Evolutionary conservation across 2,329 filamentous ascomycete species (phyloP), one percentile per base, ranked within the genome.

Genomic region (Monilinia laxa): DNA sequence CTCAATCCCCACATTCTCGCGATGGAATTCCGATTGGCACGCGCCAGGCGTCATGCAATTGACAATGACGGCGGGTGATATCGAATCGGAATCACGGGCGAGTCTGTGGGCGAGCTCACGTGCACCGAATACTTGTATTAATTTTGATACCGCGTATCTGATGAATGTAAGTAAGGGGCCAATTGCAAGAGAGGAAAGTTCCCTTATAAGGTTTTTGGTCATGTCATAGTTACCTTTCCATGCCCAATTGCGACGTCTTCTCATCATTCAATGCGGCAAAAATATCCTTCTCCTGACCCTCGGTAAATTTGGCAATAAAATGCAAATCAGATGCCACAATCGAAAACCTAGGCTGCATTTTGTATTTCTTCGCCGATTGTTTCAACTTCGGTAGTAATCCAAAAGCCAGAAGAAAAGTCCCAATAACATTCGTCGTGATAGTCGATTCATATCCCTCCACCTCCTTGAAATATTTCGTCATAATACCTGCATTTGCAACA

Each of bases 401-500:
- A 20, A 74, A 25, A 1, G 68, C 73, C 5, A 77, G 54, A 11
- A 76, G 58, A 20, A 76, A 71, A 3, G 75, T 76, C 6, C 72
- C 68, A 23, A 75, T 64, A 1, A 76, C 70, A 66, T 77, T 77
- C 3, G 74, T 71, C 1, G 68, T 68, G 23, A 77, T 62, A 7
- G 66, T 69, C 5, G 64, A 20, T 23, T 69, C 65, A 53, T 68
- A 69, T 1, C 74, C 75, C 35, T 74, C 71, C 20, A 55, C 28
- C 10, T 67, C 4, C 4, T 55, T 56, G 11, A 56, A 70, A 4
- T 45, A 25, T 3, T 38, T 47, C 0, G 45, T 59, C 18, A 45
- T 53, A 2, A 73, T 68, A 6, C 70, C 70, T 11, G 71, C 72
- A 70, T 74, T 85, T 54, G 77, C 75, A 25, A 83, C 70, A 40